Conservation (phyloP, 768 basidiomycete genomes). For the Leucosporidium creatinivorum region DNA sequence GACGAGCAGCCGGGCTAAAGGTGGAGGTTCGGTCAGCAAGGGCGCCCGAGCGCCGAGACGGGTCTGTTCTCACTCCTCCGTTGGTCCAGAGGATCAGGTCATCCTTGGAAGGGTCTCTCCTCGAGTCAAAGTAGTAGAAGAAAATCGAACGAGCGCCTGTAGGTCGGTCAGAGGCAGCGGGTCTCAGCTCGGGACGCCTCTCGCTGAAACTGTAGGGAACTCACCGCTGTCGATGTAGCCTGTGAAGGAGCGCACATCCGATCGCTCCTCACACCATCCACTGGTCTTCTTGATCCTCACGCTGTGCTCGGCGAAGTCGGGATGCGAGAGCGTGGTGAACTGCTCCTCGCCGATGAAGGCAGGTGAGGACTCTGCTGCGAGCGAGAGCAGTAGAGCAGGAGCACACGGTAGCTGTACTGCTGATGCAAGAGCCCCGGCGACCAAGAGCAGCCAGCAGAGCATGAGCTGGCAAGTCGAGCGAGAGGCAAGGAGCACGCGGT, state of each 20-base stretch:
- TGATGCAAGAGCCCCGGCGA: too few relatives aligned
- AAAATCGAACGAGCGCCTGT: background rate
- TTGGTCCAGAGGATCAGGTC: constrained; percentile 20
- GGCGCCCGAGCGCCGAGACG: background rate
- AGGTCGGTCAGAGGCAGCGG: too few relatives aligned
- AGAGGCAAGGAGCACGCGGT: too few relatives aligned
- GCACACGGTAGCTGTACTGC: too few relatives aligned
- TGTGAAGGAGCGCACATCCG: background rate
- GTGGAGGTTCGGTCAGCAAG: background rate
- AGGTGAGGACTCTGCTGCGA: background rate
- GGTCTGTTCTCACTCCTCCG: constrained; percentile 1
- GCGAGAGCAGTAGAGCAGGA: background rate
- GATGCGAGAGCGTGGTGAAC: constrained; percentile 8
- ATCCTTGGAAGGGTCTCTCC: constrained; percentile 11
- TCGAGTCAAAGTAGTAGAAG: constrained; percentile 14
- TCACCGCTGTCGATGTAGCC: constrained; percentile 4
- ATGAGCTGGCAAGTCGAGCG: too few relatives aligned
- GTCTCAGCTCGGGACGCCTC: too few relatives aligned
- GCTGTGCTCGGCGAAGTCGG: constrained; percentile 1
- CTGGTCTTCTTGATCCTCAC: constrained; percentile 7
- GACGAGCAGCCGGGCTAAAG: constrained; percentile 35
- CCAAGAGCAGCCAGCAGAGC: too few relatives aligned
- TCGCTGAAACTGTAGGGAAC: background rate
- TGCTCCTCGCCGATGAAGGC: background rate
- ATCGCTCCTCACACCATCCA: background rate